Evolutionary conservation across 495 filamentous ascomycete species (phyloP), one percentile per base, ranked within the genome.

Genomic region (Lepidopterella palustris): DNA sequence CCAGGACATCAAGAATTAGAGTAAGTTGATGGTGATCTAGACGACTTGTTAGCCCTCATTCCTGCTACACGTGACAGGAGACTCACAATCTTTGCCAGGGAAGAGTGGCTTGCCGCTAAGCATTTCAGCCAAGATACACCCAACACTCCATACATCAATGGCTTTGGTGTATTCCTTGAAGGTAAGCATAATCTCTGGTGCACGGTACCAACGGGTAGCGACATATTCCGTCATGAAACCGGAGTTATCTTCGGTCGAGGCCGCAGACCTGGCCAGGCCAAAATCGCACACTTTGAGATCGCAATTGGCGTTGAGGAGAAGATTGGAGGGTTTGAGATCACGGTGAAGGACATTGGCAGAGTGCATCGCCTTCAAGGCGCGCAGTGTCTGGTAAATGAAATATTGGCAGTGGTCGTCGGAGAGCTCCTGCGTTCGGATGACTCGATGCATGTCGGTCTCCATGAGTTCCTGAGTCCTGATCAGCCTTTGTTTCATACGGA

Each of bases 161-260:
- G 93, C 93, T 87, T 98, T 97, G 64, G 95, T 98, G 72, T 98
- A 98, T 76, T 92, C 96, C 76, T 97, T 92, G 84, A 98, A 97
- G 74, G 91, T 97, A 71, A 98, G 79, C 93, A 97, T 98, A 70
- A 98, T 98, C 72, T 98, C 93, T 2, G 93, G 93, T 29, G 93
- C 93, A 74, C 93, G 89, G 73, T 97, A 98, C 93, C 93, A 98
- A 74, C 93, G 83, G 48, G 93, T 97, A 49, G 93, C 93, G 42
- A 98, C 95, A 66, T 98, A 98, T 80, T 98, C 93, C 4, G 93
- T 98, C 93, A 97, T 97, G 73, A 96, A 98, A 32, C 93, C 93
- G 10, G 92, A 92, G 71, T 98, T 98, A 78, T 98, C 95, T 76
- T 97, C 91, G 0, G 92, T 91, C 64, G 96, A 92, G 64, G 95